These are phyloP conservation scores for Sodiomyces alkalinus DNA, from an alignment of 2,329 filamentous ascomycete genomes.

Conservation along the genomic window DNA sequence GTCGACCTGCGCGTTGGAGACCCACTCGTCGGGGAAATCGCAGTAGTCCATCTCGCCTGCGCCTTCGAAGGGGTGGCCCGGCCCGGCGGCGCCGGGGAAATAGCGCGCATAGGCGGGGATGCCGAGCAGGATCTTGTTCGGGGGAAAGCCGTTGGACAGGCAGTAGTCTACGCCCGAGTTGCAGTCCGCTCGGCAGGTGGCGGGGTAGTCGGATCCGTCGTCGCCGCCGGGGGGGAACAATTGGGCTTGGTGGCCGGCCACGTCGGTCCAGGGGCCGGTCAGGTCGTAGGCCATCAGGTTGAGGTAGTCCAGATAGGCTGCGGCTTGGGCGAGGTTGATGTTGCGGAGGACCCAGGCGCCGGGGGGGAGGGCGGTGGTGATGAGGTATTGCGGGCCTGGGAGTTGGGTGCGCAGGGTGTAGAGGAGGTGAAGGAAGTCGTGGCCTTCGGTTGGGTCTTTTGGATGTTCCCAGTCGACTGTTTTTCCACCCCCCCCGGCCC, in stretches of 20 bases:
- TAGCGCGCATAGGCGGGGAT: conserved; percentile 48
- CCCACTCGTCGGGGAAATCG: conserved; percentile 40
- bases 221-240: conserved; percentile 28
- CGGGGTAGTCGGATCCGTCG: conserved; percentile 4
- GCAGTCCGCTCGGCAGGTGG: conserved; percentile 14
- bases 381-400: conserved; percentile 37
- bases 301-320: conserved; percentile 40
- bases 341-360: conserved; percentile 46
- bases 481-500: too few species aligned
- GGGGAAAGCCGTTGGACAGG: conserved; percentile 34
- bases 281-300: conserved; percentile 61
- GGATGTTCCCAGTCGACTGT: conserved; percentile 58
- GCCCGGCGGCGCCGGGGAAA: conserved; percentile 36
- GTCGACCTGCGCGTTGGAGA: conserved; percentile 26
- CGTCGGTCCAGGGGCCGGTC: conserved; percentile 43
- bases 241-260: conserved; percentile 49
- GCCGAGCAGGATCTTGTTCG: conserved; percentile 44
- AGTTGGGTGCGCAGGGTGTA: conserved; percentile 36
- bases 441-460: conserved; percentile 32
- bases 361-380: conserved; percentile 47
- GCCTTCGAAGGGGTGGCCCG: conserved; percentile 35
- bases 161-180: conserved; percentile 41
- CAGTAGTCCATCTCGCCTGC: conserved; percentile 45
- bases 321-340: conserved; percentile 38
- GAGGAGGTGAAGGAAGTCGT: conserved; percentile 42